Percentiles rank a stretch among this genome's conserved stretches.
These are phyloP conservation scores for Nemania sp. DNA, from an alignment of 2,329 filamentous ascomycete genomes.

Conservation along the genomic window DNA sequence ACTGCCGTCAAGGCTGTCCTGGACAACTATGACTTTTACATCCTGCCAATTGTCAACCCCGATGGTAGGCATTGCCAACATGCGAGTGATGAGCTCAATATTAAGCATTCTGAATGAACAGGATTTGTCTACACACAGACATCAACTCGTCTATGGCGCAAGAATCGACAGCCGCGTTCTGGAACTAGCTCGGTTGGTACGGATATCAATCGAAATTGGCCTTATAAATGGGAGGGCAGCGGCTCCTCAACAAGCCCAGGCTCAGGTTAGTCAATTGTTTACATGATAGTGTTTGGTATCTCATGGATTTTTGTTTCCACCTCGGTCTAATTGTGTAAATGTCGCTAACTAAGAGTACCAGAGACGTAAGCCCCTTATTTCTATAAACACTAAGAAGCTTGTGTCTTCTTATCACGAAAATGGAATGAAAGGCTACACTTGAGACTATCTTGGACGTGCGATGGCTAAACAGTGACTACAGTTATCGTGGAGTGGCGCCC, in stretches of 20 bases:
- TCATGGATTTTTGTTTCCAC: neutral
- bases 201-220: slow-evolving; percentile 59
- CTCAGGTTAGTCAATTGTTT: slow-evolving; percentile 33
- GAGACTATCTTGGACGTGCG: neutral
- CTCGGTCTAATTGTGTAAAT: neutral
- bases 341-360: slow-evolving; percentile 21
- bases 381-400: neutral
- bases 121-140: slow-evolving; percentile 59
- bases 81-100: neutral
- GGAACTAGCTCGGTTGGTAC: slow-evolving; percentile 50
- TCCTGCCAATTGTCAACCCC: slow-evolving; percentile 59
- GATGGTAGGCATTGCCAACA: slow-evolving; percentile 45
- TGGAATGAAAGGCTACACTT: neutral
- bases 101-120: slow-evolving; percentile 30
- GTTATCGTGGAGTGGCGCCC: slow-evolving; percentile 47
- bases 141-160: slow-evolving; percentile 56
- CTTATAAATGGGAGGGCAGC: slow-evolving; percentile 50
- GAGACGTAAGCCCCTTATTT: slow-evolving; percentile 33
- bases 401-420: neutral
- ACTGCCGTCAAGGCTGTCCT: slow-evolving; percentile 50
- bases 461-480: slow-evolving; percentile 36
- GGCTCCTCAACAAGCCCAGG: slow-evolving; percentile 53
- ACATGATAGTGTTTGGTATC: neutral
- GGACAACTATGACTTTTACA: slow-evolving; percentile 63
- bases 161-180: slow-evolving; percentile 52